Evolutionary conservation across 2,329 filamentous ascomycete species (phyloP).

Genomic region (Aureobasidium namibiae): DNA sequence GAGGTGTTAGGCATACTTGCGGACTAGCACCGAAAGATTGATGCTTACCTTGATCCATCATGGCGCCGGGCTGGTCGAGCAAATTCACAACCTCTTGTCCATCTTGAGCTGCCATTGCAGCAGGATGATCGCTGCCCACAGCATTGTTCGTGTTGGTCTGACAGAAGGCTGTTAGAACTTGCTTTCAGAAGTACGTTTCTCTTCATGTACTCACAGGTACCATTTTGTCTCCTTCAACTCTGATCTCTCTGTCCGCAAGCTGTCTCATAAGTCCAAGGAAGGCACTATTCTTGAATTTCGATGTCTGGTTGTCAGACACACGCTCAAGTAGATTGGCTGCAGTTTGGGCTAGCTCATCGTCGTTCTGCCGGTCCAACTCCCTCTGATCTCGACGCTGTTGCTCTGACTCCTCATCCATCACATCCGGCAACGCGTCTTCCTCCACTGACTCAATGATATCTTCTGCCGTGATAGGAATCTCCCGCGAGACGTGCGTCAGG

Average conservation of each 20-base stretch:
- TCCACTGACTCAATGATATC: neutral
- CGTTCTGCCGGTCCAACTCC: constrained; percentile 31
- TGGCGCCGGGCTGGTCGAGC: constrained; percentile 19
- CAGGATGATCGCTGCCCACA: neutral
- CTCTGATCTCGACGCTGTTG: constrained; percentile 2
- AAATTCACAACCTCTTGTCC: constrained; percentile 28
- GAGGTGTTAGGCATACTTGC: neutral
- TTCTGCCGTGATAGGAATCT: neutral
- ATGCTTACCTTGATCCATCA: constrained; percentile 9
- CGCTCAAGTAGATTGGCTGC: constrained; percentile 63
- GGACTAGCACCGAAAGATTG: neutral
- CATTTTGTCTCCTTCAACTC: constrained; percentile 62
- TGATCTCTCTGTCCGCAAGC: constrained; percentile 63
- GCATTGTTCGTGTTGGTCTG: neutral
- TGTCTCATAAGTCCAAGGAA: constrained; percentile 72
- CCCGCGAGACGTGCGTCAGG: neutral
- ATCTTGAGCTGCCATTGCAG: constrained; percentile 15
- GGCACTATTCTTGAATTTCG: constrained; percentile 70
- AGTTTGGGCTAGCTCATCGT: constrained; percentile 63
- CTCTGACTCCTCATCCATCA: neutral
- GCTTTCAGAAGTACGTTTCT: too few species aligned
- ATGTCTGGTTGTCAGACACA: constrained; percentile 58
- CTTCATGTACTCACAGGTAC: constrained; percentile 45
- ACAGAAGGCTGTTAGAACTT: neutral
- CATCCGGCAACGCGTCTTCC: neutral